These are phyloP conservation scores for Diplotaxis tenuifolia DNA, from an alignment of 345 rosid species.

Conservation along the genomic window DNA sequence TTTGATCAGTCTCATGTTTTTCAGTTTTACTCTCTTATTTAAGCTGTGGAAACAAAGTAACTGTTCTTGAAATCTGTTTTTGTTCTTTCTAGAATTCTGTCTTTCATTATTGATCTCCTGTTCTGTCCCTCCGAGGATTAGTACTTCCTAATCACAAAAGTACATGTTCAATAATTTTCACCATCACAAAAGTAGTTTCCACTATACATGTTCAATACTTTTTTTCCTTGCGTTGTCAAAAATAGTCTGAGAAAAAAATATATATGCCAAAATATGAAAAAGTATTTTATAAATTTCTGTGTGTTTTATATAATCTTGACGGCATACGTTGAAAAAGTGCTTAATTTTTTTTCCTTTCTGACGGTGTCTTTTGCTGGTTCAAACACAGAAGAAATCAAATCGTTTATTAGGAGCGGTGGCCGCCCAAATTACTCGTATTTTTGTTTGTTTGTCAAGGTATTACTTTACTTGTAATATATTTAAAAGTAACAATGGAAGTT, in stretches of 20 bases:
- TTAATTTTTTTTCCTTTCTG: background rate
- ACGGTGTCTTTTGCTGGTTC: background rate
- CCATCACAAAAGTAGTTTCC: background rate
- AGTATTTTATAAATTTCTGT: background rate
- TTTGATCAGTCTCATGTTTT: background rate
- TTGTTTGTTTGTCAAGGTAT: too few species aligned
- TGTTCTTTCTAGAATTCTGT: background rate
- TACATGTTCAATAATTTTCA: background rate
- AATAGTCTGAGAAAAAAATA: background rate
- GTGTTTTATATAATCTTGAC: background rate
- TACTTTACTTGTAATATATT: background rate
- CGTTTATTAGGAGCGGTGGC: background rate
- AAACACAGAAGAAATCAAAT: background rate
- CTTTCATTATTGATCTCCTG: background rate
- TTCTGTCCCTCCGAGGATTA: background rate
- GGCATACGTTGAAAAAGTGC: background rate
- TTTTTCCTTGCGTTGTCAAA: background rate
- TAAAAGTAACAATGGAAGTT: background rate
- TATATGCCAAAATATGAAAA: background rate
- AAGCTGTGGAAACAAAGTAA: background rate
- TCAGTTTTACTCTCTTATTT: background rate
- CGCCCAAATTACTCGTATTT: background rate
- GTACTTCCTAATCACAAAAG: background rate
- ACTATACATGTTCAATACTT: background rate
- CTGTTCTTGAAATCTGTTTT: background rate